phyloP scores from a whole-genome alignment of 1,284 basidiomycete species.

The Papiliotrema fonsecae region DNA sequence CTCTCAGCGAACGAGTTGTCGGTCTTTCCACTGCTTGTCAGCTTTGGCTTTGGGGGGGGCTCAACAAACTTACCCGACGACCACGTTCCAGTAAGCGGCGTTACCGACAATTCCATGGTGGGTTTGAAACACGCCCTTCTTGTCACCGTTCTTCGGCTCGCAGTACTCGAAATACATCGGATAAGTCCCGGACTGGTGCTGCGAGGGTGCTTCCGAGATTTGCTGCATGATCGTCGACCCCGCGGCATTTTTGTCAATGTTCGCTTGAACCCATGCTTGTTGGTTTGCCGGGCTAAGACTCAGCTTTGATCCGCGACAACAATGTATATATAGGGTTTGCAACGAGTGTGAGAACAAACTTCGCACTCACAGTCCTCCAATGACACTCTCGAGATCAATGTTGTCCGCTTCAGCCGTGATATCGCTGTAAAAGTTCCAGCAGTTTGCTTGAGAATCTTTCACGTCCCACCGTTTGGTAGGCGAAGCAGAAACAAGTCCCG shows the following conservation, averaged over 20 bases:
- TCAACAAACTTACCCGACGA: slow-evolving; percentile 16
- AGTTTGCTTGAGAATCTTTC: slow-evolving; percentile 6
- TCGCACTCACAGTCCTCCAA: slow-evolving; percentile 15
- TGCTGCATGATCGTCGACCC: slow-evolving; percentile 13
- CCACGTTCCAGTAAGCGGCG: slow-evolving; percentile 30
- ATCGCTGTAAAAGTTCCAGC: slow-evolving; percentile 11
- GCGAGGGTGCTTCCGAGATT: slow-evolving; percentile 5
- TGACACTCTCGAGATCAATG: slow-evolving; percentile 15
- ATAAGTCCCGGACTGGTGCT: slow-evolving; percentile 14
- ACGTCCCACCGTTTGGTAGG: neutral
- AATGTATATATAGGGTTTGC: too few relatives aligned
- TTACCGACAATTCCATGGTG: slow-evolving; percentile 23
- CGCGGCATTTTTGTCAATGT: slow-evolving; percentile 10
- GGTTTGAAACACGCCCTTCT: slow-evolving; percentile 7
- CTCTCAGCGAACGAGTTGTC: slow-evolving; percentile 24
- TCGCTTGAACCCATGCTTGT: slow-evolving; percentile 8
- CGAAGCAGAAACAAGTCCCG: neutral
- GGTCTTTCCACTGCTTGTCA: slow-evolving; percentile 10
- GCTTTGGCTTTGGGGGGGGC: neutral
- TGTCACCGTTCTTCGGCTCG: slow-evolving; percentile 11
- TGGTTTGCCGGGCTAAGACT: slow-evolving; percentile 10
- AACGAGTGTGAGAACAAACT: too few relatives aligned
- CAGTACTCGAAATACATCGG: slow-evolving; percentile 20
- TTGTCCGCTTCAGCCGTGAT: slow-evolving; percentile 12
- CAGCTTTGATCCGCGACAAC: neutral